Evolutionary conservation across 306 rosid genomes (phyloP).

Genomic region (Prosopis cineraria): DNA sequence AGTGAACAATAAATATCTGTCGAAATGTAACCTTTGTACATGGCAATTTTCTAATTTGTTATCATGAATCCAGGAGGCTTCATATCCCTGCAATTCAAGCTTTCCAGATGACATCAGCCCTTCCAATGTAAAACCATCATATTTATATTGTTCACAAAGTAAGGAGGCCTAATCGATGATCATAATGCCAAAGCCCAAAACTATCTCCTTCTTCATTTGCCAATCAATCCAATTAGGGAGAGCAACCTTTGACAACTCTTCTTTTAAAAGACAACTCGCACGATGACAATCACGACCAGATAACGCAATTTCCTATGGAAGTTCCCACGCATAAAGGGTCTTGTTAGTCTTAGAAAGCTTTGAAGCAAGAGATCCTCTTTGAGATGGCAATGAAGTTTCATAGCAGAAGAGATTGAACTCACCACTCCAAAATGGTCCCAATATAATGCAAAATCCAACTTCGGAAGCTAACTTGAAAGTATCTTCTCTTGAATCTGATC

Average conservation of each 20-base stretch:
- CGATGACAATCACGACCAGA: slow-evolving; percentile 52
- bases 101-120: slow-evolving; percentile 68
- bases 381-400: slow-evolving; percentile 52
- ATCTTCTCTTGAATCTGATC: slow-evolving; percentile 52
- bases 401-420: slow-evolving; percentile 63
- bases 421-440: slow-evolving; percentile 71
- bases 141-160: slow-evolving; percentile 51
- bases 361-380: slow-evolving; percentile 40
- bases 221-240: slow-evolving; percentile 76
- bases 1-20: slow-evolving; percentile 40
- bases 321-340: slow-evolving; percentile 63
- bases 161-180: slow-evolving; percentile 46
- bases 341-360: slow-evolving; percentile 39
- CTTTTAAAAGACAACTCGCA: slow-evolving; percentile 62
- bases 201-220: slow-evolving; percentile 76
- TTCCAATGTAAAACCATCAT: slow-evolving; percentile 68
- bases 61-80: slow-evolving; percentile 48
- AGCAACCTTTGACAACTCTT: slow-evolving; percentile 56
- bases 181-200: slow-evolving; percentile 66
- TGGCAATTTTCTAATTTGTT: slow-evolving; percentile 41
- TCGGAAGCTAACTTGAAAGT: slow-evolving; percentile 57
- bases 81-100: slow-evolving; percentile 70
- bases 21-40: slow-evolving; percentile 34
- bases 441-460: slow-evolving; percentile 62
- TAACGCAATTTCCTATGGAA: slow-evolving; percentile 56